Percentiles rank a stretch among this genome's conserved stretches.
phyloP scores from a whole-genome alignment of 164 flowering plant genomes.

The Litsea cubeba region DNA sequence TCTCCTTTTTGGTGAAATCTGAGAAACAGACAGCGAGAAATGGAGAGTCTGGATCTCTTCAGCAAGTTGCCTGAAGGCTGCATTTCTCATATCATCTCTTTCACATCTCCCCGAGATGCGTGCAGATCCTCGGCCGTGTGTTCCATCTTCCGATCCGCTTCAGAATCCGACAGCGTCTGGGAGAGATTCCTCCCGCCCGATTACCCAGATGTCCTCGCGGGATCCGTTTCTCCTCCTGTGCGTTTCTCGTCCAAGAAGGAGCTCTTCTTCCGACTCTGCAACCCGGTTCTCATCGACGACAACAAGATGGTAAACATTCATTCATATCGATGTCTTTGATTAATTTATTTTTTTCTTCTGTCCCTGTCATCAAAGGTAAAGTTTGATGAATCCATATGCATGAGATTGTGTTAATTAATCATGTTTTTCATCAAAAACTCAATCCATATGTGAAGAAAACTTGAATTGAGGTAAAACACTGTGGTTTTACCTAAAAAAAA shows the following conservation, averaged over 20 bases:
- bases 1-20: too few species aligned
- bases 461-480: too few species aligned
- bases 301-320: constrained; percentile 39
- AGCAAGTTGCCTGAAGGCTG: not conserved
- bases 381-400: too few species aligned
- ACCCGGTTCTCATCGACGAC: constrained; percentile 34
- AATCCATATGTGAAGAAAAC: too few species aligned
- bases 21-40: too few species aligned
- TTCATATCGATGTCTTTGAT: too few species aligned
- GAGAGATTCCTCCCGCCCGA: constrained; percentile 47
- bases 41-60: constrained; percentile 1
- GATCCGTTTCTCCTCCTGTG: constrained; percentile 21
- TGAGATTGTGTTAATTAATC: too few species aligned
- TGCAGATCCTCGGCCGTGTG: constrained; percentile 16
- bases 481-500: too few species aligned
- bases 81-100: constrained; percentile 28
- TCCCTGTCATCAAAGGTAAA: too few species aligned
- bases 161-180: constrained; percentile 46
- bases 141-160: constrained; percentile 20
- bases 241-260: constrained; percentile 41
- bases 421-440: too few species aligned
- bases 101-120: constrained; percentile 48
- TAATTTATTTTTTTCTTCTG: too few species aligned
- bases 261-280: constrained; percentile 32
- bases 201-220: constrained; percentile 28